Conservation (phyloP, 1,284 basidiomycete species). For the Heterobasidion occidentale region DNA sequence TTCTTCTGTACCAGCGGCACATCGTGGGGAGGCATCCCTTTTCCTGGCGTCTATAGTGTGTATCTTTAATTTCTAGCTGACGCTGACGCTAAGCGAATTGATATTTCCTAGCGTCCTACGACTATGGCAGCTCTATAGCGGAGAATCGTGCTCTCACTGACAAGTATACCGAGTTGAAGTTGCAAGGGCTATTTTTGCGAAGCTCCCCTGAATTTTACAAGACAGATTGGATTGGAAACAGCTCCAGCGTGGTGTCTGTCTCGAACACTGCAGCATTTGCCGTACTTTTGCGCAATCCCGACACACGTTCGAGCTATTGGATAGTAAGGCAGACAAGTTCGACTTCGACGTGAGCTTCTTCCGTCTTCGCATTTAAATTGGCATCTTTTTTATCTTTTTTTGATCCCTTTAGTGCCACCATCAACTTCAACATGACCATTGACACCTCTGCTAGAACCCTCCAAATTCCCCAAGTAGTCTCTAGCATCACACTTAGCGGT, state of each 20-base stretch:
- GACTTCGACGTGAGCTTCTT: constrained; percentile 47
- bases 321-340: constrained; percentile 61
- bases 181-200: constrained; percentile 67
- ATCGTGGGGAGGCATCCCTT: constrained; percentile 71
- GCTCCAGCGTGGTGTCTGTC: constrained; percentile 38
- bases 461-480: constrained; percentile 43
- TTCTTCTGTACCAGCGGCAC: constrained; percentile 46
- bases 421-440: constrained; percentile 48
- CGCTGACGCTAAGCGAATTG: not conserved
- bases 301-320: constrained; percentile 58
- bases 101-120: constrained; percentile 39
- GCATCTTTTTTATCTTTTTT: not conserved
- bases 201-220: constrained; percentile 70
- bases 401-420: constrained; percentile 29
- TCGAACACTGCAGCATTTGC: constrained; percentile 47
- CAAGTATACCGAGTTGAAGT: constrained; percentile 71
- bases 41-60: constrained; percentile 53
- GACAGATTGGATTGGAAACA: constrained; percentile 65
- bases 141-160: constrained; percentile 62
- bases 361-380: not conserved
- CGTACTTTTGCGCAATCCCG: constrained; percentile 61
- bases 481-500: constrained; percentile 50
- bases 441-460: constrained; percentile 41
- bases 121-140: constrained; percentile 59
- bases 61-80: constrained; percentile 2